Base-by-base conservation (phyloP, 1,284 basidiomycete genomes). In the Ceratobasidium sp. region DNA sequence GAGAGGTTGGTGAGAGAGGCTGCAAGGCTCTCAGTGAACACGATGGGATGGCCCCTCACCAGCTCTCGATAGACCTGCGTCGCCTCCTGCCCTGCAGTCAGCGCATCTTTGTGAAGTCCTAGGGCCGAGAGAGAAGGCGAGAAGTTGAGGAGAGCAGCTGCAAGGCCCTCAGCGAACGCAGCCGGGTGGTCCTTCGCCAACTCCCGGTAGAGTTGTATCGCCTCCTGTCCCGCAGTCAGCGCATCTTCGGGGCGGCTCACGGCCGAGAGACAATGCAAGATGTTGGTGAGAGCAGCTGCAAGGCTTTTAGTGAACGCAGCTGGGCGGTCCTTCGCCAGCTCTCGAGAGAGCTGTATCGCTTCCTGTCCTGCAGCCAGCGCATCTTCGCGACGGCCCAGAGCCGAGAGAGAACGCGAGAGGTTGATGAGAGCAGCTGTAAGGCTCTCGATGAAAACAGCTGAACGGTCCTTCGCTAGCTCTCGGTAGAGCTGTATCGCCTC, bases 161-260 rank as follows among this genome's bases (percentile, higher is more conserved):
- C 63, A 52, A 66, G 63, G 4, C 44, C 50, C 2, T 16, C 11
- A 5, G 16, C 4, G 49, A 66, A 52, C 43, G 30, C 18, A 5
- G n/a, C 4, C 16, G 49, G 26, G 14, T 13, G 46, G 9, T 66
- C 46, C 6, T 11, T 23, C 4, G 28, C 28, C 3, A 54, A n/a
- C 32, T 52, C 28, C 50, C 63, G 63, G 38, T 32, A 2, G 7
- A 54, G 16, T 28, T 54, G 2, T 50, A 54, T 21, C 46, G 47
- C 63, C n/a, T 32, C 63, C 32, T 38, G 32, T 9, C 41, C 44
- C 1, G 63, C 18, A n/a, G 47, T 1, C 8, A 66, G 16, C 2
- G 28, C 41, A 3, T 66, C 63, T 26, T 66, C 63, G 26, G 50
- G 14, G 9, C 50, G 63, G 18, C 50, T 38, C 21, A 66, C 23